These are phyloP conservation scores for Keithomyces neogunnii DNA, from an alignment of 2,329 filamentous ascomycete species.

Conservation along the genomic window DNA sequence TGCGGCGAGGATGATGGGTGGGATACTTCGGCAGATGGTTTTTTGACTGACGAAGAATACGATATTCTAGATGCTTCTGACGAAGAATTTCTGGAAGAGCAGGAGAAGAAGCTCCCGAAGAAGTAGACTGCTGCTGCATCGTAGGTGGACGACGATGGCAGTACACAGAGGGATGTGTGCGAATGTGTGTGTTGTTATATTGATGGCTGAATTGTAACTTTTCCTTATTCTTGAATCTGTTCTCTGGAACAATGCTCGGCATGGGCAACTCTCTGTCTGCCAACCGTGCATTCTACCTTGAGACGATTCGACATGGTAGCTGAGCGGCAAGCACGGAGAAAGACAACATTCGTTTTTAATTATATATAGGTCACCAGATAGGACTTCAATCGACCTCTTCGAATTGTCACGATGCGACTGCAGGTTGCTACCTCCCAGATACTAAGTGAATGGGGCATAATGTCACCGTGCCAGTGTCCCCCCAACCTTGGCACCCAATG, in stretches of 20 bases:
- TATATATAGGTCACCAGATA: slow-evolving; percentile 9
- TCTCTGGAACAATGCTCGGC: neutral
- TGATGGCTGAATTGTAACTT: slow-evolving; percentile 1
- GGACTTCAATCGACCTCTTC: slow-evolving; percentile 6
- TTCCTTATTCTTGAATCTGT: neutral
- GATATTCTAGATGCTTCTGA: slow-evolving; percentile 94
- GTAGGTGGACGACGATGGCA: neutral
- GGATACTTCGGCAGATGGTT: slow-evolving; percentile 61
- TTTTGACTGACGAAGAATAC: slow-evolving; percentile 96
- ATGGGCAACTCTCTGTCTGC: neutral
- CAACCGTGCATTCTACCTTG: neutral
- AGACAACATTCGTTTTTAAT: slow-evolving; percentile 1
- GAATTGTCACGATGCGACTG: neutral
- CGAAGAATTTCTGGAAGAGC: slow-evolving; percentile 63
- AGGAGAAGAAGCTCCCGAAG: slow-evolving; percentile 31
- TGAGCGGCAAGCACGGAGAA: neutral
- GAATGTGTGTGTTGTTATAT: slow-evolving; percentile 9
- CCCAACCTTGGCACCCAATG: no score
- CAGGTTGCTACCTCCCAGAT: no score
- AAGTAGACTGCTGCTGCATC: slow-evolving; percentile 21
- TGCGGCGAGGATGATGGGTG: slow-evolving; percentile 49
- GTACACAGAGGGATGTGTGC: neutral
- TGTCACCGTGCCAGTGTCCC: neutral
- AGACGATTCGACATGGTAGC: neutral
- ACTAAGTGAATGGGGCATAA: neutral